These are phyloP conservation scores for Zychaea mexicana DNA, from an alignment of 371 early-diverging fungal species.

Conservation along the genomic window DNA sequence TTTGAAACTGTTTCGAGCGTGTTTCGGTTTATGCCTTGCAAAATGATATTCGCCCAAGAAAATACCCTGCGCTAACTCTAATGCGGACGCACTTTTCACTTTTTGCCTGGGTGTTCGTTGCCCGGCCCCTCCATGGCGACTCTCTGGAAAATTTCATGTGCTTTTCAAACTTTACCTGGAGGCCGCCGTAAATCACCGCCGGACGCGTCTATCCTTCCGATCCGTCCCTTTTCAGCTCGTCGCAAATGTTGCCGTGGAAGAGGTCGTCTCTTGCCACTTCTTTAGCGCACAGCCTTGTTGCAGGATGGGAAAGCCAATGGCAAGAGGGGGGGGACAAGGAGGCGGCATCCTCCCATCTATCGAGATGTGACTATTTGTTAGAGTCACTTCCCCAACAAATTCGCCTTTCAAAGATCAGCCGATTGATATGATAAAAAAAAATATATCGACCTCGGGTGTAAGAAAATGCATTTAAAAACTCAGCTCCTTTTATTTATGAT, in stretches of 20 bases:
- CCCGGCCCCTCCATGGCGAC: not conserved
- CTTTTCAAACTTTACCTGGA: slow-evolving; percentile 1
- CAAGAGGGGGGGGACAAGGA: not conserved
- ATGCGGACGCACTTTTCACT: not conserved
- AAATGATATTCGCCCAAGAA: not conserved
- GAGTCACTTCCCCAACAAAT: slow-evolving; percentile 3
- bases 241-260: too few relatives aligned
- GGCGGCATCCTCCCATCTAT: not conserved
- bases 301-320: too few relatives aligned
- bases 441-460: not conserved
- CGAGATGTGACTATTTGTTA: not conserved
- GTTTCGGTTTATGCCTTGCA: slow-evolving; percentile 1
- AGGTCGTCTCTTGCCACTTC: too few relatives aligned
- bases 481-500: not conserved
- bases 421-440: slow-evolving; percentile 3
- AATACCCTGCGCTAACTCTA: slow-evolving; percentile 2
- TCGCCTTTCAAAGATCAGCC: not conserved
- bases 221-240: not conserved
- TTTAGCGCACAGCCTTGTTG: too few relatives aligned
- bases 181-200: slow-evolving; percentile 1
- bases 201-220: slow-evolving; percentile 1
- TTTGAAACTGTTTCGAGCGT: slow-evolving; percentile 3
- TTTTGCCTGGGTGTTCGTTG: not conserved
- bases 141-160: slow-evolving; percentile 1
- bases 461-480: not conserved